These are phyloP conservation scores for Aspergillus mulundensis DNA, from an alignment of 495 filamentous ascomycete species.

Conservation along the genomic window DNA sequence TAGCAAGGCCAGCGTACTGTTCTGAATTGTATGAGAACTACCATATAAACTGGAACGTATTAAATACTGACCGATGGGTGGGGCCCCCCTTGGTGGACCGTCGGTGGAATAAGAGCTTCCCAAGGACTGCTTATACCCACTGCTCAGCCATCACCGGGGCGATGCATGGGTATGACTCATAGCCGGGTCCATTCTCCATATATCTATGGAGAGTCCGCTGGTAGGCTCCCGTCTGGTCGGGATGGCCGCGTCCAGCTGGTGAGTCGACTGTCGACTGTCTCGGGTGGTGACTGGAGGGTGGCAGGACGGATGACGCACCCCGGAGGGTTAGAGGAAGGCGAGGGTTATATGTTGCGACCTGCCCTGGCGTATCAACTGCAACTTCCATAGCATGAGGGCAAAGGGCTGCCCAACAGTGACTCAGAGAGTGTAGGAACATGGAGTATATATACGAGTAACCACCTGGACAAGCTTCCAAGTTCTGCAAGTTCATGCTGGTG, in stretches of 20 bases:
- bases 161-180: constrained; percentile 10
- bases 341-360: constrained; percentile 6
- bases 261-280: constrained; percentile 7
- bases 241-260: constrained; percentile 4
- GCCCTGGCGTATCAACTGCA: background rate
- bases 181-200: background rate
- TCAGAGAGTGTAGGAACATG: constrained; percentile 4
- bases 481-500: background rate
- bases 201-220: background rate
- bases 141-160: constrained; percentile 9
- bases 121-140: constrained; percentile 2
- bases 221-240: constrained; percentile 11
- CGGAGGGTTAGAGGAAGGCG: constrained; percentile 2
- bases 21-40: too few relatives aligned
- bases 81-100: too few relatives aligned
- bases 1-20: too few relatives aligned
- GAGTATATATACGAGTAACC: background rate
- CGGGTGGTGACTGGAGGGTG: constrained; percentile 8
- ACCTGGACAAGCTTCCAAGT: background rate
- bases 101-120: too few relatives aligned
- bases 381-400: background rate
- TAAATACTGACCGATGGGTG: too few relatives aligned
- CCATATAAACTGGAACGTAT: too few relatives aligned
- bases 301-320: constrained; percentile 11
- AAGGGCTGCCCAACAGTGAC: constrained; percentile 16